These are phyloP conservation scores for Termitomyces sp. DNA, from an alignment of 768 basidiomycete genomes.

Conservation along the genomic window DNA sequence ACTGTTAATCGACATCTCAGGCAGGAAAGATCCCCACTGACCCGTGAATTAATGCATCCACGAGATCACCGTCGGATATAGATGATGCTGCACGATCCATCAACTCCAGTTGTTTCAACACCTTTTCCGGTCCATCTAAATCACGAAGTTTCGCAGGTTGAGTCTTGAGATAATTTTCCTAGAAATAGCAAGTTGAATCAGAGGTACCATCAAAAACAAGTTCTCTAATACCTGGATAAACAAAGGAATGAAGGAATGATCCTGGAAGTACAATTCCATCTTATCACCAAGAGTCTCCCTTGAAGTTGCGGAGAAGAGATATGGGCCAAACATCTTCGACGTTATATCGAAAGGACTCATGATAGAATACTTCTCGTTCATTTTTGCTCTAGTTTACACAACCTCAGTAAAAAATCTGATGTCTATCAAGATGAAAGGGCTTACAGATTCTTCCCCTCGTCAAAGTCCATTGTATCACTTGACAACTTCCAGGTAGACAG, in stretches of 20 bases:
- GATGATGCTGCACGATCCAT: conserved; percentile 89
- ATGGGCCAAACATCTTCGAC: conserved; percentile 87
- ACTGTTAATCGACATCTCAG: background rate
- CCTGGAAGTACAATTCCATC: conserved; percentile 96
- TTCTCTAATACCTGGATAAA: conserved; percentile 75
- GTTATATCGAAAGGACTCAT: conserved; percentile 92
- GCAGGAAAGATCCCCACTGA: conserved; percentile 26
- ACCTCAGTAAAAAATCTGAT: background rate
- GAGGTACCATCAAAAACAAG: background rate
- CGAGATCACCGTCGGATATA: conserved; percentile 92
- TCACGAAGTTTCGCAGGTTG: conserved; percentile 61
- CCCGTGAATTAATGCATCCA: conserved; percentile 94
- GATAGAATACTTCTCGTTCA: conserved; percentile 91
- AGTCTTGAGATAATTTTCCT: conserved; percentile 96
- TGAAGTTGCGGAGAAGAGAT: conserved; percentile 80
- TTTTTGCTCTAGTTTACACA: conserved; percentile 53
- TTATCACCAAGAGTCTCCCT: conserved; percentile 85
- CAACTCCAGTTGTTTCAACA: conserved; percentile 70
- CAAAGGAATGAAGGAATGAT: conserved; percentile 89
- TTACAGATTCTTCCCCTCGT: conserved; percentile 88
- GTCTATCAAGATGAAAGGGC: conserved; percentile 25
- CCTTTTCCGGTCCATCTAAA: conserved; percentile 58
- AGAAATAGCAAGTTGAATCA: background rate
- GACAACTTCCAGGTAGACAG: conserved; percentile 96
- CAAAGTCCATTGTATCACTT: conserved; percentile 78